phyloP scores from a whole-genome alignment of 164 flowering plant genomes.

The Vitis labrusca region DNA sequence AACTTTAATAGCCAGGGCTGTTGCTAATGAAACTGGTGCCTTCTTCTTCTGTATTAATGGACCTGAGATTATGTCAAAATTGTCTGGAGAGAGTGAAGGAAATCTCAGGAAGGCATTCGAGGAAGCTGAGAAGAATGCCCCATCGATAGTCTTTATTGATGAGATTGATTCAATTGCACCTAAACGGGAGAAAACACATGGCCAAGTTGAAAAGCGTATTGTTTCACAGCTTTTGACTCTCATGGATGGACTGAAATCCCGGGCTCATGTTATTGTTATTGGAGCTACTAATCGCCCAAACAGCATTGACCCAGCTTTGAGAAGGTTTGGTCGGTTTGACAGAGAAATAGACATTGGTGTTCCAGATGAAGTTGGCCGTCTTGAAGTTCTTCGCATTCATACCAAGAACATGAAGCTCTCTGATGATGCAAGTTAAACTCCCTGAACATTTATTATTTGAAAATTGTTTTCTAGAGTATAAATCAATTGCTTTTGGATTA shows the following conservation, averaged over 20 bases:
- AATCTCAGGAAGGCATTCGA: conserved; percentile 44
- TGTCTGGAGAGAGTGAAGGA: conserved; percentile 48
- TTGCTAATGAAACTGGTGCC: conserved; percentile 46
- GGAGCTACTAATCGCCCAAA: conserved; percentile 46
- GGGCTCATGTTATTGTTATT: conserved; percentile 43
- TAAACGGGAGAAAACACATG: conserved; percentile 40
- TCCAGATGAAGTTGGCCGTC: conserved; percentile 41
- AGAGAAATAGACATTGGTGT: conserved; percentile 47
- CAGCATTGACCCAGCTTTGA: conserved; percentile 41
- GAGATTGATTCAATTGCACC: conserved; percentile 46
- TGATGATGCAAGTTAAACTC: conserved; percentile 23
- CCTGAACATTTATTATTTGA: neutral
- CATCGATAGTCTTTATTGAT: conserved; percentile 42
- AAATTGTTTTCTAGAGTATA: neutral
- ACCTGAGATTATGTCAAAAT: conserved; percentile 43
- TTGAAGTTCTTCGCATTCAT: conserved; percentile 41
- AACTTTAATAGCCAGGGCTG: conserved; percentile 41
- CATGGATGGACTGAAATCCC: conserved; percentile 41
- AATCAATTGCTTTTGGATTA: too few species aligned
- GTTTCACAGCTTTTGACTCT: conserved; percentile 41
- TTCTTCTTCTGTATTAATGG: conserved; percentile 45
- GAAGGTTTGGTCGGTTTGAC: conserved; percentile 43
- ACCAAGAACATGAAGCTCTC: conserved; percentile 48
- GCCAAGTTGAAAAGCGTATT: conserved; percentile 37
- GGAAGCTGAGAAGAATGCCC: conserved; percentile 44